A percentile compares a stretch with the other conserved stretches of the same genome.
These are phyloP conservation scores for Gossypium schwendimanii DNA, from an alignment of 441 rosid species.

Conservation along the genomic window DNA sequence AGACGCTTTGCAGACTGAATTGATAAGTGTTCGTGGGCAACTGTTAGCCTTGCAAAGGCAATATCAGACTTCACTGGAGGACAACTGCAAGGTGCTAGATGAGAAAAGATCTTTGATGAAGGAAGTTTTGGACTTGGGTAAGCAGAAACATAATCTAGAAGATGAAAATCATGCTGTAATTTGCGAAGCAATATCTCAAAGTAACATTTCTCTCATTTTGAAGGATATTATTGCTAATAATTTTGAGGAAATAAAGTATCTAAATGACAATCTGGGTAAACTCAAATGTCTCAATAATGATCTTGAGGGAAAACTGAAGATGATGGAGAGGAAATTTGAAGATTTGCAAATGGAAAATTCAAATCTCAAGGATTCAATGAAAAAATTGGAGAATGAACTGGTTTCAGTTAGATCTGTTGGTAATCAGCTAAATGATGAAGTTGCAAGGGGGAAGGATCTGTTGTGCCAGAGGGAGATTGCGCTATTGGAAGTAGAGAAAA, in stretches of 20 bases:
- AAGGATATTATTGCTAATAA: slow-evolving; percentile 42
- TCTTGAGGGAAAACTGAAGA: slow-evolving; percentile 46
- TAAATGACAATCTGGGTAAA: slow-evolving; percentile 35
- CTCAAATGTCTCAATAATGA: slow-evolving; percentile 40
- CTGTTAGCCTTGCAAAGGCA: slow-evolving; percentile 39
- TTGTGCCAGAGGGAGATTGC: slow-evolving; percentile 41
- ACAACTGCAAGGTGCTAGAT: slow-evolving; percentile 37
- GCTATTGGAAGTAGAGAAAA: slow-evolving; percentile 34
- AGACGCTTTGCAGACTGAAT: slow-evolving; percentile 48
- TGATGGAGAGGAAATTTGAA: slow-evolving; percentile 36
- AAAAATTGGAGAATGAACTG: slow-evolving; percentile 33
- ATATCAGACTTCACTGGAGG: slow-evolving; percentile 39
- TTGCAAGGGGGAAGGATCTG: slow-evolving; percentile 35
- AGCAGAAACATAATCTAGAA: slow-evolving; percentile 47
- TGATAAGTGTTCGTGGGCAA: slow-evolving; percentile 39
- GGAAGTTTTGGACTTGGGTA: slow-evolving; percentile 35
- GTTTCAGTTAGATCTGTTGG: slow-evolving; percentile 33
- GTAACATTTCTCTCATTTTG: slow-evolving; percentile 46
- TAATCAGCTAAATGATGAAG: slow-evolving; percentile 37
- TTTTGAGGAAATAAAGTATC: slow-evolving; percentile 36
- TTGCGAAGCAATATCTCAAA: slow-evolving; percentile 45
- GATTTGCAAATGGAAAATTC: slow-evolving; percentile 30
- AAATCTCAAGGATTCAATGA: slow-evolving; percentile 30
- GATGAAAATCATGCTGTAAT: slow-evolving; percentile 46
- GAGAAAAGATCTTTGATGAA: slow-evolving; percentile 47